These are phyloP conservation scores for Colletotrichum abscissum DNA, from an alignment of 2,329 filamentous ascomycete genomes.

Conservation along the genomic window DNA sequence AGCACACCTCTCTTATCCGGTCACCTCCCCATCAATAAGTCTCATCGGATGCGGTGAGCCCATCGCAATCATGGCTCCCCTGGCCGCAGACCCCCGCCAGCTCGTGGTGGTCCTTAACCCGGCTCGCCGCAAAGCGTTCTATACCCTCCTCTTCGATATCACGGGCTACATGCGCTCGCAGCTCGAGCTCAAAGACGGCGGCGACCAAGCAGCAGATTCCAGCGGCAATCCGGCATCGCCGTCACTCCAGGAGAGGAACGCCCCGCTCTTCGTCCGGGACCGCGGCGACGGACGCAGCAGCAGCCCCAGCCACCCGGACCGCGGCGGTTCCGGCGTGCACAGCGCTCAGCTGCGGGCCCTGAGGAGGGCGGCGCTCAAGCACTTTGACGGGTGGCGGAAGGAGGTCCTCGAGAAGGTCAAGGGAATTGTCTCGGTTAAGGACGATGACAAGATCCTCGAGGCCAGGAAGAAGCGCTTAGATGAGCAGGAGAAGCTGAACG, in stretches of 20 bases:
- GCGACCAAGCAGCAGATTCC: constrained; percentile 10
- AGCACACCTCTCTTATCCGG: neutral
- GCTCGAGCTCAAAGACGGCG: constrained; percentile 52
- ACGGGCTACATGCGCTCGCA: constrained; percentile 65
- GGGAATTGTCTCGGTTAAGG: constrained; percentile 69
- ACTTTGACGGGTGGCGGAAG: constrained; percentile 83
- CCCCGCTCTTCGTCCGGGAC: constrained; percentile 40
- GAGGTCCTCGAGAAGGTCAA: constrained; percentile 77
- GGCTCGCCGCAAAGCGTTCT: constrained; percentile 62
- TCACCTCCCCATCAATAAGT: neutral
- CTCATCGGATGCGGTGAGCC: constrained; percentile 9
- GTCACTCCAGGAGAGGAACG: neutral
- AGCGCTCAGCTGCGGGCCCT: constrained; percentile 43
- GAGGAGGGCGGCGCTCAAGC: constrained; percentile 67
- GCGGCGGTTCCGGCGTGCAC: constrained; percentile 36
- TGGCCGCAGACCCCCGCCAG: constrained; percentile 65
- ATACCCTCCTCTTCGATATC: constrained; percentile 62
- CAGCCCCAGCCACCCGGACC: constrained; percentile 29
- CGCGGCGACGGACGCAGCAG: constrained; percentile 18
- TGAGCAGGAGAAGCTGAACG: constrained; percentile 50
- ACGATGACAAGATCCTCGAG: constrained; percentile 58
- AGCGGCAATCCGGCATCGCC: neutral
- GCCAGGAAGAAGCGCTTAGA: constrained; percentile 59
- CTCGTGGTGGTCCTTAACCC: constrained; percentile 66
- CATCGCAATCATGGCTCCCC: constrained; percentile 60